These are phyloP conservation scores for Lecanicillium sp. DNA, from an alignment of 2,329 filamentous ascomycete species.

Conservation along the genomic window DNA sequence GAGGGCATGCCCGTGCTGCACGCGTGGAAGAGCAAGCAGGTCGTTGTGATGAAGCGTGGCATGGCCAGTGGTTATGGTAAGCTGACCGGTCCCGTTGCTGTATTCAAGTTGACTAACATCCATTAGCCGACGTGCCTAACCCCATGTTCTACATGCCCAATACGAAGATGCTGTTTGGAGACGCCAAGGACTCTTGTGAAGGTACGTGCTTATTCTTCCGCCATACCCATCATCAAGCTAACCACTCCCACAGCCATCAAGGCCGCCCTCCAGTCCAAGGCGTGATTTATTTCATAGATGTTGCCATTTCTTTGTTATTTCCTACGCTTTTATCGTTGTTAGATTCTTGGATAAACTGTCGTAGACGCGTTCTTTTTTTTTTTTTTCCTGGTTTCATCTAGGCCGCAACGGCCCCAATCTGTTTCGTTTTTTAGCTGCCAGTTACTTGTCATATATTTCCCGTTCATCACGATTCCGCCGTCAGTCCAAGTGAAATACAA, in stretches of 20 bases:
- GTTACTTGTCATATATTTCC: too few relatives aligned
- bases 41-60: conserved; percentile 88
- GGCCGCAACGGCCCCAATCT: too few relatives aligned
- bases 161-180: conserved; percentile 87
- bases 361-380: conserved; percentile 3
- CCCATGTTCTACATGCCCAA: conserved; percentile 91
- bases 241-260: conserved; percentile 32
- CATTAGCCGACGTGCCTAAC: conserved; percentile 75
- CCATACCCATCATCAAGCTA: conserved; percentile 14
- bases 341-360: conserved; percentile 5
- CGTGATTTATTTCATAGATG: conserved; percentile 10
- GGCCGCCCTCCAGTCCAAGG: conserved; percentile 30
- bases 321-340: not conserved
- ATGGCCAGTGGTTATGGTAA: conserved; percentile 81
- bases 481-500: not conserved
- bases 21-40: conserved; percentile 90
- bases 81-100: conserved; percentile 22
- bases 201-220: conserved; percentile 43
- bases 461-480: too few relatives aligned
- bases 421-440: too few relatives aligned
- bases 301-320: not conserved
- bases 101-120: conserved; percentile 16
- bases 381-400: not conserved
- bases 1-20: conserved; percentile 90
- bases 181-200: conserved; percentile 79